A percentile compares a stretch with the other conserved stretches of the same genome.
phyloP scores from a whole-genome alignment of 345 rosid genomes.

The Gossypium raimondii region DNA sequence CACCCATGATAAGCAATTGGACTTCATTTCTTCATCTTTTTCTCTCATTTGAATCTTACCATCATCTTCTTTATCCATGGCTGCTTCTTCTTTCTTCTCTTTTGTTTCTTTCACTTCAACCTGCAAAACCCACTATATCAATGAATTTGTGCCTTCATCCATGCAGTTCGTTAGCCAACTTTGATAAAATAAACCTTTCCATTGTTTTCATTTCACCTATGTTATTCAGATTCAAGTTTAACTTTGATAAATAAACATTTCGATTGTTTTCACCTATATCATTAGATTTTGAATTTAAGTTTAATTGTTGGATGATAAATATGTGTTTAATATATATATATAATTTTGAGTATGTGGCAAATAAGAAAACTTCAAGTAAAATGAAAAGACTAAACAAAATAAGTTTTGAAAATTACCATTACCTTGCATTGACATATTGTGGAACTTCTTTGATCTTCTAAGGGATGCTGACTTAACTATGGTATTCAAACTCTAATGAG shows the following conservation, averaged over 20 bases:
- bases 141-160: background rate
- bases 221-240: too few relatives aligned
- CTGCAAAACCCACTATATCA: conserved; percentile 21
- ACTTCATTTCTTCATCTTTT: conserved; percentile 15
- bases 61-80: conserved; percentile 1
- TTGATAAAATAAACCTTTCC: background rate
- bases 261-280: background rate
- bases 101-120: conserved; percentile 32
- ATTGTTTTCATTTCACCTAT: too few relatives aligned
- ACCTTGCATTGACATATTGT: too few relatives aligned
- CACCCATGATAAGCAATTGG: conserved; percentile 69
- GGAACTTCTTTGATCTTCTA: too few relatives aligned
- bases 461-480: too few relatives aligned
- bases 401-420: too few relatives aligned
- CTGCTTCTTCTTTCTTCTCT: conserved; percentile 4
- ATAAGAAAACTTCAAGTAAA: too few relatives aligned
- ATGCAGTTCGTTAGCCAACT: background rate
- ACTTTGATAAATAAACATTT: background rate
- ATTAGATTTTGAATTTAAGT: background rate
- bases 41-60: conserved; percentile 1
- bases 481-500: too few relatives aligned
- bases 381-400: too few relatives aligned
- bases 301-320: background rate
- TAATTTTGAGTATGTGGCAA: too few relatives aligned
- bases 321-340: background rate